Evolutionary conservation across 2,329 filamentous ascomycete genomes (phyloP), one percentile per base, ranked within the genome.

Genomic region (Penicillium sp.): DNA sequence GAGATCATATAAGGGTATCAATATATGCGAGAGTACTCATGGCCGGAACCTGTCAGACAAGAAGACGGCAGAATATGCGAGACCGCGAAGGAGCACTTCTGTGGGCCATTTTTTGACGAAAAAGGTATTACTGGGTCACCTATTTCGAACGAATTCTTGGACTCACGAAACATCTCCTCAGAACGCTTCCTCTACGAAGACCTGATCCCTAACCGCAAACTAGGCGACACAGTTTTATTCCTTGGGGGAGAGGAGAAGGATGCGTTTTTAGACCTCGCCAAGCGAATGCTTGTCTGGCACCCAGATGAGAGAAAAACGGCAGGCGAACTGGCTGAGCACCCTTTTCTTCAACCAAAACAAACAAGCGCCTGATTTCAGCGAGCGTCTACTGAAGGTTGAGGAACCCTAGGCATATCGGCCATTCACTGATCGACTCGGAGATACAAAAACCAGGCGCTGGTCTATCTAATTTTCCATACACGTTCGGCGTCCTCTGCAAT

Each of bases 241-340:
- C 46, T 71, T 5, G 60, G 62, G 47, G 64, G 63, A 47, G 59
- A 65, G 42, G 65, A 72, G 57, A 68, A 49, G 46, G 62, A 70
- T 52, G 39, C 44, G 16, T 71, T 72, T 62, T 43, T 71, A 43
- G 61, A 67, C 54, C 59, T 71, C 33, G 62, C 52, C 45, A 65
- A 60, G 41, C 48, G 39, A 57, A 72, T 71, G 65, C 64, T 72
- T 51, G 42, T 45, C 42, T 71, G 66, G 70, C 57, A 64, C 50
- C 66, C 61, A 41, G 26, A 67, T 61, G 18, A 3, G 54, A 65
- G 69, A 48, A 64, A 64, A 59, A 59, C 45, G 42, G 67, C 68
- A 36, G 59, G 61, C 15, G 63, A 71, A 57, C 54, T 71, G 43
- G 57, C 52, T 3, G 51, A 6, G 24, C 66, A 70, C 54, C 63